A percentile compares a stretch with the other conserved stretches of the same genome.
These are phyloP conservation scores for Arthroderma sp. DNA, from an alignment of 2,329 filamentous ascomycete genomes.

Conservation along the genomic window DNA sequence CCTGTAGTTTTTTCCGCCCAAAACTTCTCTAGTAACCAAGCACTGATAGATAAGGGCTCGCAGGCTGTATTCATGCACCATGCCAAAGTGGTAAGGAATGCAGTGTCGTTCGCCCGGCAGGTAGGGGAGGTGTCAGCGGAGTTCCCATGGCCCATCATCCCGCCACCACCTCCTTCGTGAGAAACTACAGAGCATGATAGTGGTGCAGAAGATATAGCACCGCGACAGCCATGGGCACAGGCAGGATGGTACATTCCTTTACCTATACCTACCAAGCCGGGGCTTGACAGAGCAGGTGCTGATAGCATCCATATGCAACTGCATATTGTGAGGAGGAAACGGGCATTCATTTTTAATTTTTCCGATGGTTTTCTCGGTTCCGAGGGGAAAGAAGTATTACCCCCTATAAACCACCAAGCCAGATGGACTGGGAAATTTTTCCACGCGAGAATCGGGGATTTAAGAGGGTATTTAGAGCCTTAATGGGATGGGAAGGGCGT, in stretches of 20 bases:
- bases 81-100: slow-evolving; percentile 18
- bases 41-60: slow-evolving; percentile 5
- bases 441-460: no score
- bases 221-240: slow-evolving; percentile 1
- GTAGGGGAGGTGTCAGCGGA: slow-evolving; percentile 11
- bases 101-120: slow-evolving; percentile 15
- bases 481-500: no score
- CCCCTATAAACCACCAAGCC: no score
- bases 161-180: background rate
- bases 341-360: no score
- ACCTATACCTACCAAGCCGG: background rate
- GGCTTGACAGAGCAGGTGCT: background rate
- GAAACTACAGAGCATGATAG: background rate
- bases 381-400: no score
- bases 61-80: slow-evolving; percentile 19
- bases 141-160: background rate
- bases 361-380: no score
- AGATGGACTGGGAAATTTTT: no score
- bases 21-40: slow-evolving; percentile 12
- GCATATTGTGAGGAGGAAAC: no score
- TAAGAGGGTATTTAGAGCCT: no score
- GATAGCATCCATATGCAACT: no score
- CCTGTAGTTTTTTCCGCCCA: slow-evolving; percentile 3
- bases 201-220: background rate
- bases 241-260: slow-evolving; percentile 1